Evolutionary conservation across 179 eudicot genomes (phyloP).

Genomic region (Amaranthus tricolor): DNA sequence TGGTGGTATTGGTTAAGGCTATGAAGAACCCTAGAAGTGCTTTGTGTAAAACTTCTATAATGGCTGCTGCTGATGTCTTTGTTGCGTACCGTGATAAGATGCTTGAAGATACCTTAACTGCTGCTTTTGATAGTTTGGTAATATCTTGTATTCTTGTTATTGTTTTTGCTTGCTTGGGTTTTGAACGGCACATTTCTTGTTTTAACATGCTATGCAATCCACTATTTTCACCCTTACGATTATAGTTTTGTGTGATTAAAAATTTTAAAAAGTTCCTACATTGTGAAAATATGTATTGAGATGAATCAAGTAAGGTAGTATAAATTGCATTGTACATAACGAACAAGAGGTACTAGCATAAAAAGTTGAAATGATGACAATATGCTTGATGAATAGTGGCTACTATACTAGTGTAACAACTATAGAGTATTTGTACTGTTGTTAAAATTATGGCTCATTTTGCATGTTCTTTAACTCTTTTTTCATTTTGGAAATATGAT

Average conservation of each 20-base stretch:
- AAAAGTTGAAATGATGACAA: too few relatives aligned
- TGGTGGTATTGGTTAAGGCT: constrained; percentile 70
- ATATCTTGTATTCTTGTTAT: not conserved
- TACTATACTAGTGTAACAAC: too few relatives aligned
- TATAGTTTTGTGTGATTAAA: too few relatives aligned
- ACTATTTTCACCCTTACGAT: not conserved
- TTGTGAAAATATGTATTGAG: not conserved
- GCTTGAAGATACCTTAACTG: constrained; percentile 45
- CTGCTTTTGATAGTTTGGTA: constrained; percentile 74
- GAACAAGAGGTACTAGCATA: too few relatives aligned
- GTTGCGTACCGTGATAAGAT: constrained; percentile 60
- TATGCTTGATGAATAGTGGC: too few relatives aligned
- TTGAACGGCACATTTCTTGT: too few relatives aligned
- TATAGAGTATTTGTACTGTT: too few relatives aligned
- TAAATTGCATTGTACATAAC: not conserved
- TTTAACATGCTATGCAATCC: not conserved
- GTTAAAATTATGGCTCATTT: too few relatives aligned
- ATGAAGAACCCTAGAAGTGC: constrained; percentile 99
- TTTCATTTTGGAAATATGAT: too few relatives aligned
- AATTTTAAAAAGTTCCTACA: not conserved
- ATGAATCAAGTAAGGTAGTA: not conserved
- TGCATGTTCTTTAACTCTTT: too few relatives aligned
- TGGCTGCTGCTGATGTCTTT: constrained; percentile 86
- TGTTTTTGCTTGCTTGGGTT: not conserved
- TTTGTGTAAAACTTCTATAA: constrained; percentile 85